Evolutionary conservation across 2,329 filamentous ascomycete species (phyloP).

Genomic region (Trichoderma harzianum): DNA sequence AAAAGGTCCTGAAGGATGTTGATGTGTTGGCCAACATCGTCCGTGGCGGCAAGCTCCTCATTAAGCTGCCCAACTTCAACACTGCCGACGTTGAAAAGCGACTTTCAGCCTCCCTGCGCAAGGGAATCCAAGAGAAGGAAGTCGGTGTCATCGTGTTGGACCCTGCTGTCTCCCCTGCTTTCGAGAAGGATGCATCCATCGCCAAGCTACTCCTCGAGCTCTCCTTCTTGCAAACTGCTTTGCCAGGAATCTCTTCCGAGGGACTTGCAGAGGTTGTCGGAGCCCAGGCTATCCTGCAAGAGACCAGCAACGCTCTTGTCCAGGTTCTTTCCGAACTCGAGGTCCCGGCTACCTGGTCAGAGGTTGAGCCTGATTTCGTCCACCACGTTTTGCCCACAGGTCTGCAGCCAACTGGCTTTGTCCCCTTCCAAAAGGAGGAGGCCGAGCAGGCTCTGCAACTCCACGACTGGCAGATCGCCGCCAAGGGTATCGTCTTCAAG

Average conservation of each 20-base stretch:
- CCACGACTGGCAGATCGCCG: slow-evolving; percentile 76
- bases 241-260: slow-evolving; percentile 60
- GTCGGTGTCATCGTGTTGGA: slow-evolving; percentile 75
- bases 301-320: slow-evolving; percentile 65
- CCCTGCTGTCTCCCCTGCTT: slow-evolving; percentile 61
- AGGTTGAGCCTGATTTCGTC: slow-evolving; percentile 54
- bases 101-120: slow-evolving; percentile 67
- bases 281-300: slow-evolving; percentile 49
- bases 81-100: slow-evolving; percentile 88
- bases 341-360: slow-evolving; percentile 76
- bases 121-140: slow-evolving; percentile 65
- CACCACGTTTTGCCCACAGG: slow-evolving; percentile 55
- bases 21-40: slow-evolving; percentile 70
- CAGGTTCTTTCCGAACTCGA: slow-evolving; percentile 70
- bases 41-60: slow-evolving; percentile 65
- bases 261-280: slow-evolving; percentile 57
- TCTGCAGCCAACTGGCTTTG: slow-evolving; percentile 78
- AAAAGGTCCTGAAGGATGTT: slow-evolving; percentile 75
- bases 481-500: slow-evolving; percentile 88
- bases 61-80: slow-evolving; percentile 77
- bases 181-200: slow-evolving; percentile 63
- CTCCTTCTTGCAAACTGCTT: slow-evolving; percentile 76
- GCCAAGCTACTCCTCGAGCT: slow-evolving; percentile 70
- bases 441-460: slow-evolving; percentile 62
- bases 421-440: slow-evolving; percentile 73